A percentile compares a stretch with the other conserved stretches of the same genome.
Conservation (phyloP, 352 stramenopile genomes). For the Stephanocyclus meneghinianus region DNA sequence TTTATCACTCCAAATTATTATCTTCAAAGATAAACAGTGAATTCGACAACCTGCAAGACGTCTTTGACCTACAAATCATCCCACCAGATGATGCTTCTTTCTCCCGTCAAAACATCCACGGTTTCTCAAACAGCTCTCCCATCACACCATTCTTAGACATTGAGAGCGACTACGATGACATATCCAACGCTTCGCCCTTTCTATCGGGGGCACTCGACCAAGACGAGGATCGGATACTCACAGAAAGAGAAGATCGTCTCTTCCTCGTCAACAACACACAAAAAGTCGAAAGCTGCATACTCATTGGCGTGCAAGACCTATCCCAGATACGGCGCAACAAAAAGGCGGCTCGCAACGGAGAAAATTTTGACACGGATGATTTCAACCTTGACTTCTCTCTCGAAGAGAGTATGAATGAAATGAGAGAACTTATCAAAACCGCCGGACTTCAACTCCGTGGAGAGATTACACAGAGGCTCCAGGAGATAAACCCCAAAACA, state of each 20-base stretch:
- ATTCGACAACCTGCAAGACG: slow-evolving; percentile 1
- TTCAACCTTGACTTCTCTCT: slow-evolving; percentile 74
- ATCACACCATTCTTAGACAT: slow-evolving; percentile 27
- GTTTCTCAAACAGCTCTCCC: not conserved
- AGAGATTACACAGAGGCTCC: slow-evolving; percentile 83
- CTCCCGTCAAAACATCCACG: too few species aligned
- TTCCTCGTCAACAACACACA: slow-evolving; percentile 61
- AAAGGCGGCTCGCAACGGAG: slow-evolving; percentile 18
- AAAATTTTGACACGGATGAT: slow-evolving; percentile 25
- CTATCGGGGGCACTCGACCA: not conserved
- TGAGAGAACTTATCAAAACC: slow-evolving; percentile 85
- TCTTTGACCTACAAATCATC: slow-evolving; percentile 13
- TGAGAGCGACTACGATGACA: slow-evolving; percentile 29
- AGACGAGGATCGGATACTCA: slow-evolving; percentile 64
- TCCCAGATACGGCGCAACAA: slow-evolving; percentile 35
- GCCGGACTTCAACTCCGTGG: slow-evolving; percentile 80
- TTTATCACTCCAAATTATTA: not conserved
- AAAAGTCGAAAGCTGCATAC: slow-evolving; percentile 71
- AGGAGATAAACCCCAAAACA: slow-evolving; percentile 83
- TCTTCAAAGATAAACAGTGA: slow-evolving; percentile 7
- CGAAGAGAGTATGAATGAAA: slow-evolving; percentile 85
- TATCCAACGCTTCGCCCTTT: not conserved
- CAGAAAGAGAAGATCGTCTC: slow-evolving; percentile 76
- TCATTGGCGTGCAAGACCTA: slow-evolving; percentile 79
- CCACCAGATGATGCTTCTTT: not conserved